Evolutionary conservation across 2,329 filamentous ascomycete species (phyloP), one percentile per base, ranked within the genome.

Genomic region (Penicillium polonicum): DNA sequence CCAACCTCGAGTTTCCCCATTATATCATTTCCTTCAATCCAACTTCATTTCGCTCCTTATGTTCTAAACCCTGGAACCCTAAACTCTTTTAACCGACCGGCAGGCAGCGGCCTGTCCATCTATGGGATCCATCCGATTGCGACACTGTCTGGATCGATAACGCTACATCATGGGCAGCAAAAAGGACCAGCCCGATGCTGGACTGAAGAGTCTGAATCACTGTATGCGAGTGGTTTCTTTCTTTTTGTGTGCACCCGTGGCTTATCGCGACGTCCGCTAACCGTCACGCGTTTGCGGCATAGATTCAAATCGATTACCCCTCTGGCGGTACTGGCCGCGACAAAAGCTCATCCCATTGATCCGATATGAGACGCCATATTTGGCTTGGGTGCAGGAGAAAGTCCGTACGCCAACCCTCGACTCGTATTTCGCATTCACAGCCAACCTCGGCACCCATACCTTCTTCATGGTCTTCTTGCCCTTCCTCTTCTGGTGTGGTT

Each of bases 391-490:
- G 70, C 94, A 99, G 81, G 83, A 88, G 65, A 86, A 81, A 72
- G 76, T 93, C 72, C 89, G 93, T 69, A 88, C 90, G 21, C 91
- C 91, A 0, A 84, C 89, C 9, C 87, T 97, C 69, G 94, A 99
- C 76, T 91, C 91, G 61, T 99, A 97, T 80, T 99, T 99, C 76
- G 93, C 94, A 50, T 91, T 95, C 64, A 96, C 92, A 0, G 94
- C 94, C 62, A 99, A 97, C 75, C 84, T 97, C 55, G 91, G 94
- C 64, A 99, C 94, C 0, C 94, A 99, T 77, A 99, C 94, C 0
- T 97, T 97, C 80, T 99, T 97, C 81, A 97, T 97, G 92, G 84
- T 96, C 65, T 89, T 91, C 58, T 79, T 99, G 69, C 94, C 94
- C 6, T 91, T 97, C 64, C 84, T 96, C 66, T 97, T 97, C 79